Base-by-base conservation (phyloP, 1,139 yeast species). In the Debaryomycetaceae sp. region DNA sequence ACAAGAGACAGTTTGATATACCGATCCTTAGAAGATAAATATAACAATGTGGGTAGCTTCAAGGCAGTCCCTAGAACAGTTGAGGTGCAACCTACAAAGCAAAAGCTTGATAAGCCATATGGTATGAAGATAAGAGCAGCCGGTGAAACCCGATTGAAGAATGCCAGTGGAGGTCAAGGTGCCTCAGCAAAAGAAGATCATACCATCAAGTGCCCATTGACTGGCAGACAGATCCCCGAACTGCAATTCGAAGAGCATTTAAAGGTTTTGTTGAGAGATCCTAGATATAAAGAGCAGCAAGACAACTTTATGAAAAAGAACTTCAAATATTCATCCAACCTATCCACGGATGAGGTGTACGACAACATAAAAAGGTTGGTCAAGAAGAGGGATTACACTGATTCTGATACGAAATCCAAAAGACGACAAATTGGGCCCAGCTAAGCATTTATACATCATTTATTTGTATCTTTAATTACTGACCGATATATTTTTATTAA, bases 201-300 rank as follows among this genome's bases (percentile, higher is more conserved):
- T 22, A 55, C 67, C 41, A 75, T 87, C 41, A 75, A 73, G 55
- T 86, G 97, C 60, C 95, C 96, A 34, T 68, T 88, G 45, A 85
- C 96, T 0, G 83, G 83, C 1, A 77, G 82, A 53, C 59, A 76
- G 57, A 77, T 91, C 4, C 86, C 91, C 0, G 95, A 87, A 55
- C 74, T 76, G 44, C 71, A 84, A 50, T 88, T 87, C 58, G 89
- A 85, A 51, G 78, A 75, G 51, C 97, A 91, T 62, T 70, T 90
- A 51, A 78, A 80, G 46, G 77, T 82, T n/a, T 68, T 87, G 45
- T 69, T 88, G 40, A 68, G 93, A 43, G 96, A 91, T 62, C 96
- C 97, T 2, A 72, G 80, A 50, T 88, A 87, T 67, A 76, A 82
- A 52, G 81, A 81, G 50, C 91, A 88, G 59, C 84, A 81, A 56